Evolutionary conservation across 139 green algal genomes (phyloP), one percentile per base, ranked within the genome.

Genomic region (Pedinophyceae sp.): DNA sequence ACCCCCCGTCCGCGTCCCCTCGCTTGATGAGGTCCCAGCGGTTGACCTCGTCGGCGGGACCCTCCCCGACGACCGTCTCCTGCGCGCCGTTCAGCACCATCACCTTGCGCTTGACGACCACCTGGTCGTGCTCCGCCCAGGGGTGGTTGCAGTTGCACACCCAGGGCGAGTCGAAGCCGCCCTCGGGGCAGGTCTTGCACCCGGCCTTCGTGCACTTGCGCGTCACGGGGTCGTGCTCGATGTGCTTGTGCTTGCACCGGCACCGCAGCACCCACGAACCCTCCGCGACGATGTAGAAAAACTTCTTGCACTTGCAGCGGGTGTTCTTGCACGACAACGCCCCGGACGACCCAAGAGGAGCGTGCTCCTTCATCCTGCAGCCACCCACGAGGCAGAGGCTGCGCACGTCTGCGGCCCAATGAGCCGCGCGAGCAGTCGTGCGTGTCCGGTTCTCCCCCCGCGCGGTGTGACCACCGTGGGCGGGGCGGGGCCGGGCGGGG

Each of bases 71-170:
- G n/a, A n/a, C n/a, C n/a, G n/a, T n/a, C n/a, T n/a, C n/a, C n/a
- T n/a, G n/a, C n/a, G n/a, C n/a, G n/a, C n/a, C n/a, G n/a, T n/a
- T n/a, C n/a, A n/a, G n/a, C n/a, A n/a, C n/a, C n/a, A n/a, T n/a
- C n/a, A n/a, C n/a, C n/a, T n/a, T n/a, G n/a, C n/a, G n/a, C n/a
- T n/a, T 19, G 7, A 73, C 54, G 27, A 65, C 22, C 19, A 68
- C 24, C 40, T 84, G 76, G 30, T 59, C 48, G 58, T 85, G 76
- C 1, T 71, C 48, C 0, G 52, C 52, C 80, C 80, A 88, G 4
- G 71, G 59, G 27, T 86, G 77, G 39, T 84, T 59, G 61, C 80
- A 89, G 55, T 89, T 89, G 65, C 80, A 89, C 1, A 86, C 80
- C 74, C 77, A 89, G 3, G 80, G 76, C 22, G 50, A 70, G 43